Conservation (phyloP, 2,329 filamentous ascomycete species). For the Moelleriella libera region DNA sequence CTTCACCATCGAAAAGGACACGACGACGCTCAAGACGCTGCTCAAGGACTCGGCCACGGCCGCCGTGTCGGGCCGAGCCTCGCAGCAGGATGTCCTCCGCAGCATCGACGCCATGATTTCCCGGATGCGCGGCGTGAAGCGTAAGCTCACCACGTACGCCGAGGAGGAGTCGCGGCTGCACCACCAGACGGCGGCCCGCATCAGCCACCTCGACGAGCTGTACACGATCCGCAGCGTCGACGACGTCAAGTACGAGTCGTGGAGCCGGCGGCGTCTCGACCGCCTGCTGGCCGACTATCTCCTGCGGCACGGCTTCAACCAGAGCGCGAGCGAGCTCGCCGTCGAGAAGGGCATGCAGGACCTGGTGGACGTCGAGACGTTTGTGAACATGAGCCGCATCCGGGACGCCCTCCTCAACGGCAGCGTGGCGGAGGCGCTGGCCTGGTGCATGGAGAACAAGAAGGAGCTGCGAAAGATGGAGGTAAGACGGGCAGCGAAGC, state of each 20-base stretch:
- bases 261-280: conserved; percentile 72
- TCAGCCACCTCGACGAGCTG: conserved; percentile 68
- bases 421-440: conserved; percentile 64
- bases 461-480: conserved; percentile 81
- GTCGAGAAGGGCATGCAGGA: conserved; percentile 61
- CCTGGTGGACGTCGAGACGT: conserved; percentile 80
- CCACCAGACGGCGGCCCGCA: conserved; percentile 58
- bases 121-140: conserved; percentile 74
- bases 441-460: conserved; percentile 90
- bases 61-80: conserved; percentile 47
- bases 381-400: conserved; percentile 68
- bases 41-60: conserved; percentile 52
- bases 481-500: conserved; percentile 26
- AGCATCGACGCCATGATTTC: conserved; percentile 74
- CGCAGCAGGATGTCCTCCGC: conserved; percentile 58
- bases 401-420: conserved; percentile 56
- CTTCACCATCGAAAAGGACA: conserved; percentile 60
- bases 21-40: conserved; percentile 43
- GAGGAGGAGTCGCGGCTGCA: conserved; percentile 71
- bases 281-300: conserved; percentile 87
- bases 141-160: conserved; percentile 65
- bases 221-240: conserved; percentile 68
- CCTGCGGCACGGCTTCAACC: conserved; percentile 66
- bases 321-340: conserved; percentile 64
- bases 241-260: conserved; percentile 87